phyloP scores from a whole-genome alignment of 495 filamentous ascomycete genomes.

The Aspergillus nanangensis region DNA sequence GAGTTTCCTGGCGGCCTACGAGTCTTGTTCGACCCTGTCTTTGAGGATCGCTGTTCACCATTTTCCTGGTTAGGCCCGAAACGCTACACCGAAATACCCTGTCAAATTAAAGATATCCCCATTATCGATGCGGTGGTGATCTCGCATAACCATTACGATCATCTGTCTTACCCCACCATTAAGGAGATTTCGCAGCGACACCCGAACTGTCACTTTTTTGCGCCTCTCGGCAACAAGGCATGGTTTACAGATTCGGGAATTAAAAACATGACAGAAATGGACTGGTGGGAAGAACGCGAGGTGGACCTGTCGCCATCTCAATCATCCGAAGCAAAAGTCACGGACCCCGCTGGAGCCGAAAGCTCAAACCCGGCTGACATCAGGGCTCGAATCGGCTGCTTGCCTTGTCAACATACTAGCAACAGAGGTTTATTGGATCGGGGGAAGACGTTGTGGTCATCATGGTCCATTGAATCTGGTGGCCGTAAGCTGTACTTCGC shows the following conservation, averaged over 20 bases:
- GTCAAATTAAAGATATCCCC: slow-evolving; percentile 74
- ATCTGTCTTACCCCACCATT: slow-evolving; percentile 73
- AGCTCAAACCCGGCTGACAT: slow-evolving; percentile 43
- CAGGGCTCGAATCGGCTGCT: slow-evolving; percentile 68
- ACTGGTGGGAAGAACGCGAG: slow-evolving; percentile 92
- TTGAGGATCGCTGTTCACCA: slow-evolving; percentile 82
- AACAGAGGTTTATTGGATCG: slow-evolving; percentile 66
- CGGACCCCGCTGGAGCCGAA: slow-evolving; percentile 23
- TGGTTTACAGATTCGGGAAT: slow-evolving; percentile 76
- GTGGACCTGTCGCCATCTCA: slow-evolving; percentile 52
- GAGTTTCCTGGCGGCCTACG: slow-evolving; percentile 87
- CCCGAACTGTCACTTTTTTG: slow-evolving; percentile 84
- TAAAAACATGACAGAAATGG: slow-evolving; percentile 75
- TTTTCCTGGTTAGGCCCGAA: slow-evolving; percentile 69
- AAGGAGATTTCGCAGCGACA: slow-evolving; percentile 64
- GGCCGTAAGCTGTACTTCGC: slow-evolving; percentile 43
- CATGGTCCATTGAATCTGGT: slow-evolving; percentile 77
- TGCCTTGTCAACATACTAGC: slow-evolving; percentile 83
- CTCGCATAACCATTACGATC: slow-evolving; percentile 92
- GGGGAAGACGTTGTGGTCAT: slow-evolving; percentile 76
- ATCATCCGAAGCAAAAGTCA: slow-evolving; percentile 15
- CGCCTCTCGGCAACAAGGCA: slow-evolving; percentile 76
- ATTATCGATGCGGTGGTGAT: slow-evolving; percentile 86
- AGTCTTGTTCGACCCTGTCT: slow-evolving; percentile 93
- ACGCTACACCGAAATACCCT: slow-evolving; percentile 76